Evolutionary conservation across 1,139 yeast species (phyloP).

Genomic region (Taphrina deformans): DNA sequence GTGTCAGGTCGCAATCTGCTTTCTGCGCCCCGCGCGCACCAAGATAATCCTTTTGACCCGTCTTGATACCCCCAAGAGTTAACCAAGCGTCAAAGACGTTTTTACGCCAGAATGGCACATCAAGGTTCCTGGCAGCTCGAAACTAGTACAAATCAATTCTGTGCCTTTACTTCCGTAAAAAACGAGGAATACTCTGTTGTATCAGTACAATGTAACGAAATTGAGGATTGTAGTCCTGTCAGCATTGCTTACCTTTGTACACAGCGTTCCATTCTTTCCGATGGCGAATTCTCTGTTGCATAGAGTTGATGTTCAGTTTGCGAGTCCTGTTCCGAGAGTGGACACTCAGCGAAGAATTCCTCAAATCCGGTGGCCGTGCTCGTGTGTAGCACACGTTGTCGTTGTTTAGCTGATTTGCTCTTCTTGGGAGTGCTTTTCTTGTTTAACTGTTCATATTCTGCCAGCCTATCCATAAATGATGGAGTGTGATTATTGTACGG

Average conservation of each 20-base stretch:
- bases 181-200: too few relatives aligned
- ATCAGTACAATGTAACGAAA: too few relatives aligned
- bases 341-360: constrained; percentile 26
- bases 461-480: not conserved
- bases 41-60: not conserved
- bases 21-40: not conserved
- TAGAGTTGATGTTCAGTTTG: not conserved
- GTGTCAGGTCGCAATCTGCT: not conserved
- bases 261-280: constrained; percentile 19
- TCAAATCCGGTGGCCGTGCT: constrained; percentile 4
- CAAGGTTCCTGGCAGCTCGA: constrained; percentile 15
- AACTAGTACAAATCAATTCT: too few relatives aligned
- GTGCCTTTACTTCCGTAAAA: not conserved
- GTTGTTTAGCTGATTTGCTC: not conserved
- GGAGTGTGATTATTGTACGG: not conserved
- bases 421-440: not conserved
- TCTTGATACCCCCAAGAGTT: constrained; percentile 3
- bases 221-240: too few relatives aligned
- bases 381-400: not conserved
- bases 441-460: not conserved
- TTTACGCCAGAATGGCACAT: constrained; percentile 13
- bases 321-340: constrained; percentile 4
- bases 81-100: constrained; percentile 26
- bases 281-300: not conserved
- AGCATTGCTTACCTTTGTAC: constrained; percentile 5